Evolutionary conservation across 371 early-diverging fungal genomes (phyloP), one percentile per base, ranked within the genome.

Genomic region (Smittium mucronatum): DNA sequence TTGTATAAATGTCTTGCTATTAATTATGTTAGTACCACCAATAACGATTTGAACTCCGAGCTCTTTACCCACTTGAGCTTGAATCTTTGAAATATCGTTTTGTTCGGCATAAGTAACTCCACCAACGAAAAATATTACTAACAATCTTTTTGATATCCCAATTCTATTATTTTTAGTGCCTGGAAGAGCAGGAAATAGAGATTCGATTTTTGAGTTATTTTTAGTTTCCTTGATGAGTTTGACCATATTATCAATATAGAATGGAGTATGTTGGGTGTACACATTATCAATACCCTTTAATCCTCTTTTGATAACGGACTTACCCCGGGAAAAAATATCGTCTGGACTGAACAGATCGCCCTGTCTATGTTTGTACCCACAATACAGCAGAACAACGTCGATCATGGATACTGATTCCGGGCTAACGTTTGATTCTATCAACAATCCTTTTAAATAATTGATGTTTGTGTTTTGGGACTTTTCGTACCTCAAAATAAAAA

Each of bases 31-130:
- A 0, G 94, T 93, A 5, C 97, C 95, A 34, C 95, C 97, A 1
- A 98, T 78, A 31, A 96, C 83, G 32, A 96, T 78, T 1, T 92
- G 82, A 17, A 90, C 84, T 21, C 92, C 92, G 2, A 90, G 87
- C 0, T 81, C 84, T 8, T 5, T 64, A 15, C 31, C 31, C 2
- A 36, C 8, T 26, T 31, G 21, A 26, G 16, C 26, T 26, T 36
- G 2, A 15, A 95, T 76, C 80, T 87, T 85, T 30, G 87, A 80
- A 34, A 95, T 82, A 71, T 89, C 89, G 63, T 87, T 78, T 1
- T 94, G 93, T 74, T 98, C 98, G 67, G 92, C 94, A 79, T 87
- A 92, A 0, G 97, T 98, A 0, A 86, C 82, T 16, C 98, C 98
- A 33, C 96, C 96, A 64, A 94, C 83, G 61, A 97, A 86, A 77